Base-by-base conservation (phyloP, 208 protist species). In the Leishmania lainsoni region DNA sequence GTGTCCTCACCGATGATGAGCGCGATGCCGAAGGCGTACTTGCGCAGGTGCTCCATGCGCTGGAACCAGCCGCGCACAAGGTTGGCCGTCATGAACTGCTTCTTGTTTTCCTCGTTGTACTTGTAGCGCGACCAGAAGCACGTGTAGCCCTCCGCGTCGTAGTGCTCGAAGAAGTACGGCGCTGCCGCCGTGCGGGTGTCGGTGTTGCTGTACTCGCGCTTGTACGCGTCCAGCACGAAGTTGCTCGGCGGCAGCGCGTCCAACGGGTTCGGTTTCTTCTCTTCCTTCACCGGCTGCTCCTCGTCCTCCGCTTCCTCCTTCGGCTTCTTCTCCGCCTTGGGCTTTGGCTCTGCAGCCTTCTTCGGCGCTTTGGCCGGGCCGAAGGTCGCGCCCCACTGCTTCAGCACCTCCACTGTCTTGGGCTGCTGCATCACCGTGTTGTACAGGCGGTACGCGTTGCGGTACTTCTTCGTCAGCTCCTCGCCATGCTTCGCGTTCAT, bases 81-180 rank as follows among this genome's bases (percentile, higher is more conserved):
- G 89, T 96, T 96, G 56, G 92, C 89, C 69, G 92, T 96, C 92
- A 96, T 96, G 91, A 94, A 95, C 75, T 91, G 89, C 92, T 89
- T 92, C 83, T 86, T 91, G 82, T 92, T 93, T 70, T 93, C 90
- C 79, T 95, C 92, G 80, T 95, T 95, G 85, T 95, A 93, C 87
- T 93, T 95, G 90, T 93, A 93, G 73, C 83, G 79, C 83, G 86
- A 90, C 91, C 91, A 93, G 85, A 93, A 92, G 83, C 87, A 86
- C 48, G 91, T 91, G 89, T 90, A 95, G 83, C 91, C 91, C 73
- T 75, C 80, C 70, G 91, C 70, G 82, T 95, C 91, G 79, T 84
- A 93, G 81, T 93, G 58, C 56, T 84, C 39, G 83, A 93, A 95
- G 80, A 95, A 93, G 84, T 91, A 93, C 76, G 90, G 92, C 48